A percentile compares a stretch with the other conserved stretches of the same genome.
phyloP scores from a whole-genome alignment of 2,329 filamentous ascomycete genomes.

The Neonectria neomacrospora region DNA sequence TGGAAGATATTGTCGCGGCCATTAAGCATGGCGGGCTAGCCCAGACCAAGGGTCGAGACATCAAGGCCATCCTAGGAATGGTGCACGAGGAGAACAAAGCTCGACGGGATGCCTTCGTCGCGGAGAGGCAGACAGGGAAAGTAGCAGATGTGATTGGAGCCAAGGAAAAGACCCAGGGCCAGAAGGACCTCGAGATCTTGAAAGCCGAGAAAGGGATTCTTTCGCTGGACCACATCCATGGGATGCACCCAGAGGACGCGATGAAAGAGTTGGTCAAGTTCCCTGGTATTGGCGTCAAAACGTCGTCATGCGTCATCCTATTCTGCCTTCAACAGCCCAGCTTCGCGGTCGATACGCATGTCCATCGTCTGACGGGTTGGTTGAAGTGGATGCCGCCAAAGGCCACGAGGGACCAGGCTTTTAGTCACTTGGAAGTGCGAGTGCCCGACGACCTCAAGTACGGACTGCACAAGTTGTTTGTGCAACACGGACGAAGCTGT shows the following conservation, averaged over 20 bases:
- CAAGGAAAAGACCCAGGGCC: constrained; percentile 40
- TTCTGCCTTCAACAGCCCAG: constrained; percentile 44
- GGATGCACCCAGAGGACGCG: constrained; percentile 43
- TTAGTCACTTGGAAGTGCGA: constrained; percentile 43
- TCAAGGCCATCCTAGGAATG: constrained; percentile 42
- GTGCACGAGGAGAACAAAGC: constrained; percentile 41
- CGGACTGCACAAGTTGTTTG: constrained; percentile 44
- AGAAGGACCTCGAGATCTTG: constrained; percentile 43
- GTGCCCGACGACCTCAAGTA: constrained; percentile 43
- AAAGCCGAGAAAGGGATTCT: constrained; percentile 42
- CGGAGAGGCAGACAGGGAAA: constrained; percentile 37
- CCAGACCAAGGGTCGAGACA: constrained; percentile 43
- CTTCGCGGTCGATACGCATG: constrained; percentile 45
- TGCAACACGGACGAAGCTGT: constrained; percentile 41
- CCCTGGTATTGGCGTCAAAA: constrained; percentile 44
- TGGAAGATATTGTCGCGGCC: constrained; percentile 65
- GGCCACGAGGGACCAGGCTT: constrained; percentile 42
- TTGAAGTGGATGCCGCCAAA: constrained; percentile 44
- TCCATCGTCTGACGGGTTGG: constrained; percentile 43
- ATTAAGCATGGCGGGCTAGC: constrained; percentile 64
- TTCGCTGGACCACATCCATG: constrained; percentile 43
- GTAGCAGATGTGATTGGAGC: constrained; percentile 30
- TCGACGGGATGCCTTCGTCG: constrained; percentile 39
- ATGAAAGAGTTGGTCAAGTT: constrained; percentile 44
- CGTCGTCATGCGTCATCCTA: constrained; percentile 44